Evolutionary conservation across 768 basidiomycete species (phyloP).

Genomic region (Mycena leptocephala): DNA sequence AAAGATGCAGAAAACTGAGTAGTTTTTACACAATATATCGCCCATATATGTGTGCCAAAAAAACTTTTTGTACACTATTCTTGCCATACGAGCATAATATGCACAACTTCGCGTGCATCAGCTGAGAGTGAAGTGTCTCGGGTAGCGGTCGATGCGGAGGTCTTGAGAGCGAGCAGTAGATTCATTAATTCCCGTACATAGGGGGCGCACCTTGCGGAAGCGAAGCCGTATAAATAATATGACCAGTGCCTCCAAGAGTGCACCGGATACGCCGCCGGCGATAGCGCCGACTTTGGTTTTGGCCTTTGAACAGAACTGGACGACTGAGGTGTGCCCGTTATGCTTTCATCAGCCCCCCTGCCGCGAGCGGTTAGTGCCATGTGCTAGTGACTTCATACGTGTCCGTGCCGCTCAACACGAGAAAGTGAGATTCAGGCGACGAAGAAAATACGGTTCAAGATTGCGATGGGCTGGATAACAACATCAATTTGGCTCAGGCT

Average conservation of each 20-base stretch:
- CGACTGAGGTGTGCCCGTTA: neutral
- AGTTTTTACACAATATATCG: too few relatives aligned
- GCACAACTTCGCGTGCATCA: too few relatives aligned
- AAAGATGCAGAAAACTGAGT: too few relatives aligned
- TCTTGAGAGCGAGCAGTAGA: neutral
- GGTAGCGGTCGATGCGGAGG: constrained; percentile 20
- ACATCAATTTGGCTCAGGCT: neutral
- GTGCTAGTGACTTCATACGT: neutral
- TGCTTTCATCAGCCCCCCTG: neutral
- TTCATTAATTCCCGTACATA: neutral
- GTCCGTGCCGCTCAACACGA: neutral
- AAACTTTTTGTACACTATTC: too few relatives aligned
- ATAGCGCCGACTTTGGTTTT: neutral
- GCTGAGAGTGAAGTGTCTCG: too few relatives aligned
- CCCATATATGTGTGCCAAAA: too few relatives aligned
- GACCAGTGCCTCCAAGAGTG: neutral
- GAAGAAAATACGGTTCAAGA: neutral
- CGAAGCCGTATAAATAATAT: neutral
- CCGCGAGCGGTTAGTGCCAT: too few relatives aligned
- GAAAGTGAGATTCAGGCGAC: neutral
- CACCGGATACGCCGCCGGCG: neutral
- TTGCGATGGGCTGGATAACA: neutral
- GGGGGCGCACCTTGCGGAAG: neutral
- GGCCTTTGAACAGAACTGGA: neutral
- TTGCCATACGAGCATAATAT: too few relatives aligned